Evolutionary conservation across 305 asterid species (phyloP).

Genomic region (Fraxinus greggii): DNA sequence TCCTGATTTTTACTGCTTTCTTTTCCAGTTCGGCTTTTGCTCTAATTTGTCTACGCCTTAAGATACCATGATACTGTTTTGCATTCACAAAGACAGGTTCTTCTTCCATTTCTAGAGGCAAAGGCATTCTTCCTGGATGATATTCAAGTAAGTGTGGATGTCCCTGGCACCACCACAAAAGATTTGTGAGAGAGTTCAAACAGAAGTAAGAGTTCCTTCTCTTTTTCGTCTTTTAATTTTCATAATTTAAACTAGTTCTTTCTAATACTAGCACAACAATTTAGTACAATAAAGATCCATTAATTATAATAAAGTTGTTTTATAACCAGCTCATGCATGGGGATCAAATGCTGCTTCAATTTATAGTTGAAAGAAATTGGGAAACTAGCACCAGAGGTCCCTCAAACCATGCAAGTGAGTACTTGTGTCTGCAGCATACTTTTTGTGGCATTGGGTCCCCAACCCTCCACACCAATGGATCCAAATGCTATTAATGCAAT

Average conservation of each 20-base stretch:
- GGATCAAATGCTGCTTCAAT: not conserved
- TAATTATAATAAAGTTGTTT: not conserved
- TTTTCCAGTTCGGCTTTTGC: constrained; percentile 79
- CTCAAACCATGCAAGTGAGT: not conserved
- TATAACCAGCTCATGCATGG: not conserved
- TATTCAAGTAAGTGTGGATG: constrained; percentile 60
- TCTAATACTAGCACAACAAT: not conserved
- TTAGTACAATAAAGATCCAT: not conserved
- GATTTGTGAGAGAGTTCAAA: not conserved
- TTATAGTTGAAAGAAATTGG: not conserved
- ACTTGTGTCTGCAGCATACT: not conserved
- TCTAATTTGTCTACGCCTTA: constrained; percentile 70
- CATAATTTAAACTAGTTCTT: not conserved
- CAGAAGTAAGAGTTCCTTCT: not conserved
- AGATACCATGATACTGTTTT: constrained; percentile 72
- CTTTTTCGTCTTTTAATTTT: not conserved
- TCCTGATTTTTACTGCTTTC: constrained; percentile 54
- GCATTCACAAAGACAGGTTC: constrained; percentile 82
- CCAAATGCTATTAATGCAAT: not conserved
- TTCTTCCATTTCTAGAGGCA: constrained; percentile 78
- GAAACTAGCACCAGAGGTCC: not conserved
- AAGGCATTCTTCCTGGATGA: constrained; percentile 67
- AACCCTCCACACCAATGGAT: not conserved
- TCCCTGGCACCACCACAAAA: constrained; percentile 37
- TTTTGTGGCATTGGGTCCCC: not conserved